These are phyloP conservation scores for Austroboletus eburneus DNA, from an alignment of 768 basidiomycete species.

Conservation along the genomic window DNA sequence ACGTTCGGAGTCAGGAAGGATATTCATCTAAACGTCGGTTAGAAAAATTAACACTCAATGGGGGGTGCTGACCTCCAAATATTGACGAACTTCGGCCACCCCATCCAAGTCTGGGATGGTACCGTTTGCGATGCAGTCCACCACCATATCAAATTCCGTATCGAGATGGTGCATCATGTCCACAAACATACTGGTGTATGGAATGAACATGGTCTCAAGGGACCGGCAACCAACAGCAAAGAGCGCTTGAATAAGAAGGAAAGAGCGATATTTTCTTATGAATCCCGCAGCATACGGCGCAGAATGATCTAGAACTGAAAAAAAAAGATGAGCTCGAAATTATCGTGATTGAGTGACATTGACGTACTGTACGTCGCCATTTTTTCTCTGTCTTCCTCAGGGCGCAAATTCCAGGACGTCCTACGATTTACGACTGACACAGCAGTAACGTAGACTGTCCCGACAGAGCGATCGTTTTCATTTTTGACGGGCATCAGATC, in stretches of 20 bases:
- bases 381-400: slow-evolving; percentile 5
- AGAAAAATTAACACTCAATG: not conserved
- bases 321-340: not conserved
- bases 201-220: not conserved
- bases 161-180: not conserved
- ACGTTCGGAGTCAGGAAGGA: slow-evolving; percentile 2
- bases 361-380: slow-evolving; percentile 10
- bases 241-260: slow-evolving; percentile 1
- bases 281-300: not conserved
- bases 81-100: not conserved
- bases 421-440: not conserved
- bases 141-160: not conserved
- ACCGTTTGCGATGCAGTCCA: not conserved
- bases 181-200: not conserved
- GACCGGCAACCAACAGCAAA: not conserved
- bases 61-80: not conserved
- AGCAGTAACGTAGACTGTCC: not conserved
- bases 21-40: not conserved
- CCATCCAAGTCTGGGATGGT: not conserved
- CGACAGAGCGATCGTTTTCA: not conserved
- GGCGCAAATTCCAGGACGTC: not conserved
- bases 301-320: slow-evolving; percentile 3
- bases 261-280: slow-evolving; percentile 1
- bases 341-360: no score
- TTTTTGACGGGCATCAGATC: not conserved